Conservation (phyloP, 2,329 filamentous ascomycete genomes). For the Diaporthe sp. region DNA sequence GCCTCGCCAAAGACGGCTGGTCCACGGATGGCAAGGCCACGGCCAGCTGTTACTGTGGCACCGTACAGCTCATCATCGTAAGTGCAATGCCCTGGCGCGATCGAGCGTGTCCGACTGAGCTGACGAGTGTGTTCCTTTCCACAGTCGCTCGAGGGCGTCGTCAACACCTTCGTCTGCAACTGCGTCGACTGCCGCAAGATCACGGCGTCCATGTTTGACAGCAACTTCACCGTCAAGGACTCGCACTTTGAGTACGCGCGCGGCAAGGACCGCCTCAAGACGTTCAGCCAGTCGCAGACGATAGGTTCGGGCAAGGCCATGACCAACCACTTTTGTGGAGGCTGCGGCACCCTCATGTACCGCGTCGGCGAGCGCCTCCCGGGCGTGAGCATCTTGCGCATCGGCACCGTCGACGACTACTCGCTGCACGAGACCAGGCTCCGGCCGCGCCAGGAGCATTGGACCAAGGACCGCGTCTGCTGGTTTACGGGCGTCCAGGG, state of each 20-base stretch:
- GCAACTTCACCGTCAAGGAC: constrained; percentile 67
- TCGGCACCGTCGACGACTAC: constrained; percentile 75
- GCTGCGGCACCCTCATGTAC: not conserved
- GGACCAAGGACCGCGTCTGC: not conserved
- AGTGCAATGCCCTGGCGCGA: not conserved
- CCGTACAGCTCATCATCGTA: not conserved
- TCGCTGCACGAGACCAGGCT: constrained; percentile 68
- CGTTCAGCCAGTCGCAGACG: not conserved
- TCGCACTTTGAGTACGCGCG: constrained; percentile 61
- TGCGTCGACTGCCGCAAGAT: constrained; percentile 74
- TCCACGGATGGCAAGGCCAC: not conserved
- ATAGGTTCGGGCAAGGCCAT: not conserved
- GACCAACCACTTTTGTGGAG: not conserved
- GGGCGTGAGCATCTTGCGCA: constrained; percentile 61
- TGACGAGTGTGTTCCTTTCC: not conserved
- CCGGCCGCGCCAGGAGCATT: constrained; percentile 63
- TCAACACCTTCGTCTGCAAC: constrained; percentile 69
- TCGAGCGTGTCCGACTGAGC: not conserved
- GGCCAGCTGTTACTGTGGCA: not conserved
- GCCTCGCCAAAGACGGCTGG: not conserved
- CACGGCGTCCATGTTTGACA: constrained; percentile 72
- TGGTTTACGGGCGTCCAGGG: not conserved
- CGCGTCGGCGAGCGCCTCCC: constrained; percentile 50
- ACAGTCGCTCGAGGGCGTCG: constrained; percentile 49
- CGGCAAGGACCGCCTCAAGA: constrained; percentile 50